Percentiles rank a stretch among this genome's conserved stretches.
Evolutionary conservation across 495 filamentous ascomycete genomes (phyloP).

Genomic region (Aspergillus conjunctus): DNA sequence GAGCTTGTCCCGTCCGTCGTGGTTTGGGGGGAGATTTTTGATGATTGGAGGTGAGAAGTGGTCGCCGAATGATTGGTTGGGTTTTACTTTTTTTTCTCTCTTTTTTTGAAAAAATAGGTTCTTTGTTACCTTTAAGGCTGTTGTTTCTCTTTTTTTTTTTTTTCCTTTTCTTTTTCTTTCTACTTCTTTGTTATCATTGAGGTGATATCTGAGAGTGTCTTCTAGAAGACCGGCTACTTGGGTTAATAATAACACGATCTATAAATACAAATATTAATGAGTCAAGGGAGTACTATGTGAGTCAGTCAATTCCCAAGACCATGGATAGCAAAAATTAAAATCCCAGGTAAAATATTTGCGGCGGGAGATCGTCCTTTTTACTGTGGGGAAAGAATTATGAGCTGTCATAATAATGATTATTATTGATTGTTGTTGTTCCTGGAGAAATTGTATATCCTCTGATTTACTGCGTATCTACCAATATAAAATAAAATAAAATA

Average conservation of each 20-base stretch:
- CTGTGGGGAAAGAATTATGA: conserved; percentile 15
- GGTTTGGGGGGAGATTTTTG: too few relatives aligned
- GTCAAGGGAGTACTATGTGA: background rate
- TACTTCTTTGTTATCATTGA: background rate
- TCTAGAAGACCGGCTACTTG: too few relatives aligned
- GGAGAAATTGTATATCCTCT: background rate
- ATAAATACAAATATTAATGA: background rate
- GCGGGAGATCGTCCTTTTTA: conserved; percentile 21
- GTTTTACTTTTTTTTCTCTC: background rate
- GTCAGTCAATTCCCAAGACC: background rate
- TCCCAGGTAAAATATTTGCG: conserved; percentile 4
- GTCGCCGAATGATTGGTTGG: background rate
- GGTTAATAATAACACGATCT: background rate
- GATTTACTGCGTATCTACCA: background rate
- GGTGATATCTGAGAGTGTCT: background rate
- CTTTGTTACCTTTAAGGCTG: background rate
- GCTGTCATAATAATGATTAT: background rate
- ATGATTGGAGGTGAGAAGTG: background rate
- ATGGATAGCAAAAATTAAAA: conserved; percentile 1
- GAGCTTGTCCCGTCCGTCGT: too few relatives aligned
- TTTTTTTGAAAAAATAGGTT: background rate
- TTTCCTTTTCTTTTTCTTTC: background rate
- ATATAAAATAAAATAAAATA: background rate
- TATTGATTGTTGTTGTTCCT: background rate
- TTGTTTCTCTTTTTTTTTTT: background rate